Evolutionary conservation across 2,329 filamentous ascomycete genomes (phyloP), one percentile per base, ranked within the genome.

Genomic region (Pleurostoma richardsiae): DNA sequence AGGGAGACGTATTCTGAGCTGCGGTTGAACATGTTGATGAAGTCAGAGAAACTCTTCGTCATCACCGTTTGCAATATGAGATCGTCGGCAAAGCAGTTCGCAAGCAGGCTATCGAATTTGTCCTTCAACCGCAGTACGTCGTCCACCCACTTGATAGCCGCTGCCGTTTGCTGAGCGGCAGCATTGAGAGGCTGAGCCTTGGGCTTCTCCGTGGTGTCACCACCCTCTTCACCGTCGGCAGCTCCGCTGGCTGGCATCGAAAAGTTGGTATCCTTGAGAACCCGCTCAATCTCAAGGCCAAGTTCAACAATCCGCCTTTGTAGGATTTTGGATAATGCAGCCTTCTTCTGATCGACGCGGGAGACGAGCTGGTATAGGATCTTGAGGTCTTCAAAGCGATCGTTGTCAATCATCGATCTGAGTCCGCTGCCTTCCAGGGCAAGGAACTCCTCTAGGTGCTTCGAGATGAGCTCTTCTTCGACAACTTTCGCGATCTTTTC

Each of bases 111-210:
- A 63, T 97, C 91, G 57, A 96, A 97, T 61, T 94, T 95, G 56
- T 87, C 84, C 66, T 97, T 96, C 29, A 99, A 73, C 19, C 70
- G 68, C 42, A 99, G 71, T 3, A 97, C 88, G 57, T 96, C 90
- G 56, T 95, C 89, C 3, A 97, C 92, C 94, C 94, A 99, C 58
- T 88, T 89, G 56, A 97, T 86, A 0, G 94, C 94, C 2, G 90
- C 87, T 0, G 82, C 79, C 1, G 94, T 97, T 60, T 91, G 86
- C 62, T 90, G 86, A 29, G 89, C 91, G 6, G 84, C 71, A 1
- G 79, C 71, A 49, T 72, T 79, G 36, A 78, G 59, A 48, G 77
- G 61, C 55, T 56, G 50, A 10, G 3, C 51, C 68, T 46, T 82
- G 79, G 27, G 65, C 56, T 45, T 74, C 30, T 77, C 77, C 26